phyloP scores from a whole-genome alignment of 768 basidiomycete genomes.

The Leccinum fibrillosum region DNA sequence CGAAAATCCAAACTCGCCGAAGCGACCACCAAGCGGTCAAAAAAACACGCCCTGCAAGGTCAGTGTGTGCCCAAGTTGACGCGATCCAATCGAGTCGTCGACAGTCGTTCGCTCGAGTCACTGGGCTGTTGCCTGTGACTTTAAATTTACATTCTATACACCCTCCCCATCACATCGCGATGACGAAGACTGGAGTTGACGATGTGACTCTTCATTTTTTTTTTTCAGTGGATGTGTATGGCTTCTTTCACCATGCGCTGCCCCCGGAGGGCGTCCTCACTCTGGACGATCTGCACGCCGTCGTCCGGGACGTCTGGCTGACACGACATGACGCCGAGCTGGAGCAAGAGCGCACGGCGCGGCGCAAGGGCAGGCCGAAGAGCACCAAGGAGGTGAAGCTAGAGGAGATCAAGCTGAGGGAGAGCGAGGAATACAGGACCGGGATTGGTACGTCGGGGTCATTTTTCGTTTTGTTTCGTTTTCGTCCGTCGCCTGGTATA shows the following conservation, averaged over 20 bases:
- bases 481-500: neutral
- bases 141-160: neutral
- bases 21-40: slow-evolving; percentile 49
- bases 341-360: slow-evolving; percentile 52
- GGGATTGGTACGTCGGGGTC: slow-evolving; percentile 63
- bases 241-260: slow-evolving; percentile 72
- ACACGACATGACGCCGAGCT: slow-evolving; percentile 67
- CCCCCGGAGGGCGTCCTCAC: slow-evolving; percentile 57
- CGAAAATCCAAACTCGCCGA: slow-evolving; percentile 67
- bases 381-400: slow-evolving; percentile 62
- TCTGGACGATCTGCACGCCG: slow-evolving; percentile 60
- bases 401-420: slow-evolving; percentile 67
- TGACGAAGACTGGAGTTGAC: neutral
- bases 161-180: neutral
- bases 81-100: neutral
- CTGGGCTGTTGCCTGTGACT: neutral
- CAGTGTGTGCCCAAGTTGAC: neutral
- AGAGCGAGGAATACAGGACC: slow-evolving; percentile 71
- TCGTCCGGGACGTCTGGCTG: slow-evolving; percentile 70
- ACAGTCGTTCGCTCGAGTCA: neutral
- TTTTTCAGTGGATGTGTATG: slow-evolving; percentile 54
- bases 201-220: neutral
- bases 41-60: slow-evolving; percentile 59
- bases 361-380: slow-evolving; percentile 76
- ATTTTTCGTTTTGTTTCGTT: neutral